A percentile compares a stretch with the other conserved stretches of the same genome.
phyloP scores from a whole-genome alignment of 2,329 filamentous ascomycete species.

The Basipetospora chlamydospora region DNA sequence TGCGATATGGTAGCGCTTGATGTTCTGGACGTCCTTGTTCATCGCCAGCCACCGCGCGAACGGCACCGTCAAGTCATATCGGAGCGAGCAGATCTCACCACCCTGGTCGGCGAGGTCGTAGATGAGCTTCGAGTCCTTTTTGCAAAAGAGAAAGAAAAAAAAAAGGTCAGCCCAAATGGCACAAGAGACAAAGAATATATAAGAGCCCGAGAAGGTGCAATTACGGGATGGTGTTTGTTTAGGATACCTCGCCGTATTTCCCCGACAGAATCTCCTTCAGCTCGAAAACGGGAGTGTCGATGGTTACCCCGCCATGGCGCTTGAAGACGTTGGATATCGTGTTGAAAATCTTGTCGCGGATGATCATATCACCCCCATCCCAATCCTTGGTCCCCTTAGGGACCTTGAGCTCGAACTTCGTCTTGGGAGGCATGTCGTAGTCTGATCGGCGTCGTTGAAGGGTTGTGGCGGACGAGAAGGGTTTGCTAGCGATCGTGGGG shows the following conservation, averaged over 20 bases:
- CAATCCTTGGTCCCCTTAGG: slow-evolving; percentile 87
- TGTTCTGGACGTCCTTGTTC: slow-evolving; percentile 67
- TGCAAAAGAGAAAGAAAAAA: no score
- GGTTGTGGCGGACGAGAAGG: slow-evolving; percentile 1
- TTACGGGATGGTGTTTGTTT: background rate
- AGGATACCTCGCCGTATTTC: slow-evolving; percentile 55
- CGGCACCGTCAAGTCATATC: slow-evolving; percentile 79
- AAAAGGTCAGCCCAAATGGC: background rate
- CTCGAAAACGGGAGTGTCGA: slow-evolving; percentile 77
- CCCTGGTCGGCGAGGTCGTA: slow-evolving; percentile 81
- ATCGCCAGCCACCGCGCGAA: slow-evolving; percentile 89
- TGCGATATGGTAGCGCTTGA: slow-evolving; percentile 91
- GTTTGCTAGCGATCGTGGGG: slow-evolving; percentile 1
- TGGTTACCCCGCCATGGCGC: slow-evolving; percentile 63
- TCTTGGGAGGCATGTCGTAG: slow-evolving; percentile 15
- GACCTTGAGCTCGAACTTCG: slow-evolving; percentile 62
- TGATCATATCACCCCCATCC: slow-evolving; percentile 63
- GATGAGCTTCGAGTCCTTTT: slow-evolving; percentile 77
- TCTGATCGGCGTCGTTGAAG: background rate
- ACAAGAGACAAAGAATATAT: no score
- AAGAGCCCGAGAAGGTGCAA: no score
- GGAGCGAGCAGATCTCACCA: slow-evolving; percentile 58
- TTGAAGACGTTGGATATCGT: slow-evolving; percentile 70
- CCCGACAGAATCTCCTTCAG: slow-evolving; percentile 73
- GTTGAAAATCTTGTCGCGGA: slow-evolving; percentile 66